Base-by-base conservation (phyloP, 768 basidiomycete species). In the Postia placenta region DNA sequence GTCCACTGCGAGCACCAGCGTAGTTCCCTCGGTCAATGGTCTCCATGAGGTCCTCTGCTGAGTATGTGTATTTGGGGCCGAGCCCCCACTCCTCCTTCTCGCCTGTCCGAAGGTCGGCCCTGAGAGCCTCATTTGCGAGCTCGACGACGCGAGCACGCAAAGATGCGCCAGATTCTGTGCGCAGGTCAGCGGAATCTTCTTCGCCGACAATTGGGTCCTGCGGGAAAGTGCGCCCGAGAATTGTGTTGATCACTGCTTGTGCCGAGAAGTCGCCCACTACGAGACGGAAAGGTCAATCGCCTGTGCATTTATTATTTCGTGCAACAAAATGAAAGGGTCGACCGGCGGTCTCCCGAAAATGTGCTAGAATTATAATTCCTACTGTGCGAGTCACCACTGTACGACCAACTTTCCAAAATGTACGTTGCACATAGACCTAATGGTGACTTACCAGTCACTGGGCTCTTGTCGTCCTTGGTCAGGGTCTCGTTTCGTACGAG, bases 151-250 rank as follows among this genome's bases (percentile, higher is more conserved):
- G 78, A 22, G 79, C 71, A 30, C 79, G 62, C 45, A 93, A 67
- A 0, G 56, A 59, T 7, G 52, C 58, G 2, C 70, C 69, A 6
- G 69, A 68, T 37, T 74, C 76, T 1, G 60, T 64, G 5, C 87
- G 79, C 17, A 98, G 67, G 46, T 92, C 89, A 0, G 79, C 72
- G 0, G 95, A 85, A 64, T 96, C 92, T 67, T 99, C 95, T 66
- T 99, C 96, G 26, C 94, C 96, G 33, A 98, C 85, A 61, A 98
- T 90, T 7, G 79, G 79, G 67, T 97, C 93, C 0, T 74, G 57
- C 0, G 94, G 95, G 67, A 96, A 98, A 0, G 84, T 81, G 11
- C 71, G 70, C 14, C 67, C 63, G 28, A 99, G 78, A 60, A 97
- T 85, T 6, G 84, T 74, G 51, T 86, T 87, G 58, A 99, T 83